A percentile compares a stretch with the other conserved stretches of the same genome.
Evolutionary conservation across 805 yeast genomes (phyloP).

Genomic region (Schizosaccharomyces pombe): DNA sequence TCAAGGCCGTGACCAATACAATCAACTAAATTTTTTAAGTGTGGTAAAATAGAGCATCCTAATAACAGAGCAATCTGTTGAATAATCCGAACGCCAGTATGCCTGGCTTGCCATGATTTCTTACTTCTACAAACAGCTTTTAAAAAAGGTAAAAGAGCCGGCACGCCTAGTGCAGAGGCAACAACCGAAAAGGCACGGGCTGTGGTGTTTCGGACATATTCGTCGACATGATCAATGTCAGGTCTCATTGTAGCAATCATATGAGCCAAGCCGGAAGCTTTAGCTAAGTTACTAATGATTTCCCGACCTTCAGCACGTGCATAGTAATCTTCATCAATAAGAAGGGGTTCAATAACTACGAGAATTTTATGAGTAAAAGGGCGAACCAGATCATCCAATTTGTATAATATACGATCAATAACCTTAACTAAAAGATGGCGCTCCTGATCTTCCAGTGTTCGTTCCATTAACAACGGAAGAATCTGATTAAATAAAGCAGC

Average conservation of each 20-base stretch:
- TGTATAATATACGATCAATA: slow-evolving; percentile 42
- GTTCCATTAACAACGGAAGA: slow-evolving; percentile 56
- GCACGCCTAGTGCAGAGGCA: slow-evolving; percentile 56
- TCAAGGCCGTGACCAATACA: slow-evolving; percentile 34
- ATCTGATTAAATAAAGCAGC: slow-evolving; percentile 40
- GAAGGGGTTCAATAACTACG: slow-evolving; percentile 51
- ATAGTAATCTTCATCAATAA: slow-evolving; percentile 57
- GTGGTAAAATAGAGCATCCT: slow-evolving; percentile 58
- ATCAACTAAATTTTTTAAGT: slow-evolving; percentile 37
- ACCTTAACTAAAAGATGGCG: slow-evolving; percentile 61
- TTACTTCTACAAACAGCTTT: slow-evolving; percentile 56
- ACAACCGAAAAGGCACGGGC: slow-evolving; percentile 67
- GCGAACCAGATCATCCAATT: slow-evolving; percentile 36
- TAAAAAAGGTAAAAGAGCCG: slow-evolving; percentile 50
- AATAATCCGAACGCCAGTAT: slow-evolving; percentile 54
- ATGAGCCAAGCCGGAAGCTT: slow-evolving; percentile 59
- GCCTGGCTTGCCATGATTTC: slow-evolving; percentile 61
- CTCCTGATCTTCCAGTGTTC: slow-evolving; percentile 53
- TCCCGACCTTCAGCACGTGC: slow-evolving; percentile 61
- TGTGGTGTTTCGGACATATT: slow-evolving; percentile 50
- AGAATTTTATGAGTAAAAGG: slow-evolving; percentile 57
- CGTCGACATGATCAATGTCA: slow-evolving; percentile 64
- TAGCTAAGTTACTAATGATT: slow-evolving; percentile 46
- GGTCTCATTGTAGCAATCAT: slow-evolving; percentile 63
- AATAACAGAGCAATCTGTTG: slow-evolving; percentile 48